These are phyloP conservation scores for Pleurotus sapidus DNA, from an alignment of 768 basidiomycete species.

Conservation along the genomic window DNA sequence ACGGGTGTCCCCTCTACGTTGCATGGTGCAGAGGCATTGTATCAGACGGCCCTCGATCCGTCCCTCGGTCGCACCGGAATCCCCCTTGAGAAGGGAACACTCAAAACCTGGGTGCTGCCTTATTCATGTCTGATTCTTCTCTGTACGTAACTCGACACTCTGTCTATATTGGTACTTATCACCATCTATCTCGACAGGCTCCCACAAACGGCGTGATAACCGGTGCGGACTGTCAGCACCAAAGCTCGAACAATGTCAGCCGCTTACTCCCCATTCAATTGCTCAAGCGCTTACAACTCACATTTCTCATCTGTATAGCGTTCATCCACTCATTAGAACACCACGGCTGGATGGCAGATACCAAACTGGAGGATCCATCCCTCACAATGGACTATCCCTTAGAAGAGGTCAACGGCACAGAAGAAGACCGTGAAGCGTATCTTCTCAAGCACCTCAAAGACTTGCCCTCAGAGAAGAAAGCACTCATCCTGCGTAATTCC, in stretches of 20 bases:
- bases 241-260: slow-evolving; percentile 70
- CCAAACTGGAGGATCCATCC: slow-evolving; percentile 61
- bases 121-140: slow-evolving; percentile 89
- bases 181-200: slow-evolving; percentile 51
- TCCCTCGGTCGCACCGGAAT: slow-evolving; percentile 46
- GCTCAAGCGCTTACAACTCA: slow-evolving; percentile 14
- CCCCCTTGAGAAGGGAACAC: slow-evolving; percentile 37
- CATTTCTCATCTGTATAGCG: slow-evolving; percentile 40
- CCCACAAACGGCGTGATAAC: slow-evolving; percentile 91
- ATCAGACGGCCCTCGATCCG: slow-evolving; percentile 62
- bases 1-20: slow-evolving; percentile 62
- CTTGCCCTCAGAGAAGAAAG: slow-evolving; percentile 57
- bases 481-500: slow-evolving; percentile 81
- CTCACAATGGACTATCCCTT: slow-evolving; percentile 49
- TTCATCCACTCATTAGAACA: slow-evolving; percentile 60
- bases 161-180: background rate
- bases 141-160: slow-evolving; percentile 37
- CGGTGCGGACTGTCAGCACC: slow-evolving; percentile 87
- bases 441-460: slow-evolving; percentile 51
- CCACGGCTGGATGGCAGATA: slow-evolving; percentile 75
- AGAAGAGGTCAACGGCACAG: slow-evolving; percentile 53
- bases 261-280: slow-evolving; percentile 4
- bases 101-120: slow-evolving; percentile 79
- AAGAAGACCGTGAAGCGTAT: slow-evolving; percentile 53
- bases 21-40: slow-evolving; percentile 69